Evolutionary conservation across 2,329 filamentous ascomycete species (phyloP), one percentile per base, ranked within the genome.

Genomic region (Dothiorella sarmentorum): DNA sequence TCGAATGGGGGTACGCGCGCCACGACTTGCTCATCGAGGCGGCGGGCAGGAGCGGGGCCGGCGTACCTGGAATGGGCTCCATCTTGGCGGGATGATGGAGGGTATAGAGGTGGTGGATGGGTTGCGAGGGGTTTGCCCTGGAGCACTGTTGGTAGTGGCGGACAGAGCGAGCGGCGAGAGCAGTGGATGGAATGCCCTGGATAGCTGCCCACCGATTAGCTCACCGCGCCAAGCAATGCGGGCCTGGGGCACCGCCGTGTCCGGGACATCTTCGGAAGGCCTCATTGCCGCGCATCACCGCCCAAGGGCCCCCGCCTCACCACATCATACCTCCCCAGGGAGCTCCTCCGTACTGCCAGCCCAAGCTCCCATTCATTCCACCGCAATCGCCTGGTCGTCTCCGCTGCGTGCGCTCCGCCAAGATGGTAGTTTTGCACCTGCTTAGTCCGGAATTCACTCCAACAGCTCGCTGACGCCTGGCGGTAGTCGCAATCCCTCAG

Each of bases 401-500:
- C 55, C 31, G n/a, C 24, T 43, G 55, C 20, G 27, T 47, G 22
- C 55, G 24, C 26, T 27, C 43, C 44, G 35, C 22, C 45, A 58
- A 31, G 22, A 58, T 58, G 56, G 56, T 58, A 49, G 18, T 20
- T 37, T n/a, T 11, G 18, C 43, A 15, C 26, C 24, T 33, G 24
- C 22, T 24, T 18, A n/a, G 22, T 38, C 35, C 24, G 49, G n/a
- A 18, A 27, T 15, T 27, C 22, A 22, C 35, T 18, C 22, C 33
- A 31, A 27, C 35, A 51, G 22, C 56, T 33, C 37, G 63, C 71
- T 73, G 64, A 73, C 64, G 24, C 60, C 60, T 62, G 13, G 15
- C 37, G 38, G 69, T 53, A 86, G 94, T 97, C 92, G 73, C 93
- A 97, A 91, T 96, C 92, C 65, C 84, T 97, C 71, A 90, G 93